Evolutionary conservation across 1,284 basidiomycete species (phyloP).

Genomic region (Marasmius fiardii): DNA sequence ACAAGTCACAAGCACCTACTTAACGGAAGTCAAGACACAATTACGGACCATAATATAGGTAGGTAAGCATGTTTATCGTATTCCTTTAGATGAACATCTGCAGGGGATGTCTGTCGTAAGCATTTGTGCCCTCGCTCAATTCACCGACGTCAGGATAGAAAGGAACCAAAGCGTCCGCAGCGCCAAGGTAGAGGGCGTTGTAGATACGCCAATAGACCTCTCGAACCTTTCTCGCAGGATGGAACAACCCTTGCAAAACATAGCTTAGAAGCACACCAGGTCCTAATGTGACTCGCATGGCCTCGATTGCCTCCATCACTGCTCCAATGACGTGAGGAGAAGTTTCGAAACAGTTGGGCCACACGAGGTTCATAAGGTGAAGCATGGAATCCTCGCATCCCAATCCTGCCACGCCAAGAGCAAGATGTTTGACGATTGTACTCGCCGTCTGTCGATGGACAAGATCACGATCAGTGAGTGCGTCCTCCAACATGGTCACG

Average conservation of each 20-base stretch:
- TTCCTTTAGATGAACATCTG: slow-evolving; percentile 70
- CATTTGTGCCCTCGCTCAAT: slow-evolving; percentile 84
- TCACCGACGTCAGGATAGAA: slow-evolving; percentile 92
- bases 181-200: slow-evolving; percentile 87
- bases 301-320: slow-evolving; percentile 95
- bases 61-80: background rate
- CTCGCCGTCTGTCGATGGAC: slow-evolving; percentile 98
- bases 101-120: slow-evolving; percentile 82
- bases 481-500: slow-evolving; percentile 96
- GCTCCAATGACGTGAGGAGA: slow-evolving; percentile 97
- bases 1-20: background rate
- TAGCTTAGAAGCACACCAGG: slow-evolving; percentile 92
- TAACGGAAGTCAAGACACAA: background rate
- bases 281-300: slow-evolving; percentile 93
- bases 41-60: background rate
- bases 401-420: slow-evolving; percentile 94
- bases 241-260: slow-evolving; percentile 90
- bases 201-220: slow-evolving; percentile 97
- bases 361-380: slow-evolving; percentile 97
- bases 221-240: slow-evolving; percentile 93
- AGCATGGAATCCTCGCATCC: slow-evolving; percentile 98
- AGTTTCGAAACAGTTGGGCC: slow-evolving; percentile 99
- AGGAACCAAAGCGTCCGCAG: slow-evolving; percentile 87
- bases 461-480: slow-evolving; percentile 95
- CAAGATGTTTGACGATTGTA: slow-evolving; percentile 98